Evolutionary conservation across 345 rosid species (phyloP), one percentile per base, ranked within the genome.

Genomic region (Lenwebbia sp.): DNA sequence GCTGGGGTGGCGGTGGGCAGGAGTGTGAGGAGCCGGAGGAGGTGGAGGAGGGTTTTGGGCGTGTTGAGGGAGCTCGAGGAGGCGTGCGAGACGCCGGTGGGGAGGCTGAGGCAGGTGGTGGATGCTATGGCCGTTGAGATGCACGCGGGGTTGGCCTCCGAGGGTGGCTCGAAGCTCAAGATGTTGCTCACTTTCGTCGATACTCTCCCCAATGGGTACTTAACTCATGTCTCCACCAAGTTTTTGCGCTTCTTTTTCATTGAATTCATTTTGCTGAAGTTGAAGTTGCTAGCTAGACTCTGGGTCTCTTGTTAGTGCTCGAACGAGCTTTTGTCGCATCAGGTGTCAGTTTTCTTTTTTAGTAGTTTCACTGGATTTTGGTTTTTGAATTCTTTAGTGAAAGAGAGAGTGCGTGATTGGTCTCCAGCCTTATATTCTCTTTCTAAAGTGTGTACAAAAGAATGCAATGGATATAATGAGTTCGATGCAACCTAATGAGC

Each of bases 111-210:
- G 86, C 97, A 95, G 87, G 96, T 97, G 37, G 96, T 94, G 19
- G 98, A 96, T 84, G 98, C 96, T 55, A 93, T 97, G 97, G 96
- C 96, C 7, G 96, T 96, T 70, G 99, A 97, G 96, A 96, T 96
- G 99, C 97, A 96, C 90, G 98, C 98, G 88, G 99, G 99, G 0
- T 93, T 96, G 92, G 98, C 98, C 52, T 96, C 99, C 54, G 99
- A 96, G 90, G 99, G 98, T 23, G 99, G 98, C 50, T 96, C 99
- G 6, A 96, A 96, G 94, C 98, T 97, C 89, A 96, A 94, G 91
- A 97, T 97, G 99, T 88, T 97, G 88, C 97, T 96, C 88, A 93
- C 99, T 86, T 93, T 86, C 88, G 99, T 95, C 58, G 95, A 95
- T 91, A 91, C 75, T 86, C 93, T 96, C 21, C 99, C 95, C 47